These are phyloP conservation scores for Solanum hybrid DNA, from an alignment of 305 asterid genomes.

Conservation along the genomic window DNA sequence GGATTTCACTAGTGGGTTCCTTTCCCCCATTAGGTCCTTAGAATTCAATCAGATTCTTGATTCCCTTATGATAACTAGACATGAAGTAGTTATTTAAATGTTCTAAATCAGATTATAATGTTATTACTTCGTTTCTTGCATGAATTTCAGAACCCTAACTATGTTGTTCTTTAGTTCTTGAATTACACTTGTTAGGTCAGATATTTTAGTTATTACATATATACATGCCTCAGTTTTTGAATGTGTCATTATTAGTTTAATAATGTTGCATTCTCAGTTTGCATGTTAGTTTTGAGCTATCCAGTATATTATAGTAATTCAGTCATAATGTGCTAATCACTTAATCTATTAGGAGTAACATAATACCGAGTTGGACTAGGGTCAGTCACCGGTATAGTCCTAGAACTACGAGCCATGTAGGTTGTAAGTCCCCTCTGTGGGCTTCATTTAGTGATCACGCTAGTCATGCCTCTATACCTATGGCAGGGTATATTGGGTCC, in stretches of 20 bases:
- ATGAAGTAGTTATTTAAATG: not conserved
- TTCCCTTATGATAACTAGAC: not conserved
- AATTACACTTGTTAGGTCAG: not conserved
- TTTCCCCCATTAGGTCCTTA: not conserved
- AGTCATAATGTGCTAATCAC: not conserved
- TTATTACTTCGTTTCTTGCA: not conserved
- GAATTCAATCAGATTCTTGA: not conserved
- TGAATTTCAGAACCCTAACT: not conserved
- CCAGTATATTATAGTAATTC: too few relatives aligned
- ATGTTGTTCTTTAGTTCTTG: not conserved
- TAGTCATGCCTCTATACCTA: not conserved
- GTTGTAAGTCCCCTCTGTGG: not conserved
- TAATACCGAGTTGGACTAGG: not conserved
- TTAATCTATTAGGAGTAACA: not conserved
- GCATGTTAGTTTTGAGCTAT: not conserved
- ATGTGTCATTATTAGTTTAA: not conserved
- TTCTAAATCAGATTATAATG: not conserved
- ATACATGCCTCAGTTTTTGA: not conserved
- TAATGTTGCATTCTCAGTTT: not conserved
- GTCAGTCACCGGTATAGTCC: not conserved
- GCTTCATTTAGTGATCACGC: not conserved
- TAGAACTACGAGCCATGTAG: not conserved
- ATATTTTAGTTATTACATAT: too few relatives aligned
- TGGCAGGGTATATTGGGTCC: not conserved
- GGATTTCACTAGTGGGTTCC: not conserved